Conservation (phyloP, 192 early-diverging fungal species). For the Jimgerdemannia lactiflua region DNA sequence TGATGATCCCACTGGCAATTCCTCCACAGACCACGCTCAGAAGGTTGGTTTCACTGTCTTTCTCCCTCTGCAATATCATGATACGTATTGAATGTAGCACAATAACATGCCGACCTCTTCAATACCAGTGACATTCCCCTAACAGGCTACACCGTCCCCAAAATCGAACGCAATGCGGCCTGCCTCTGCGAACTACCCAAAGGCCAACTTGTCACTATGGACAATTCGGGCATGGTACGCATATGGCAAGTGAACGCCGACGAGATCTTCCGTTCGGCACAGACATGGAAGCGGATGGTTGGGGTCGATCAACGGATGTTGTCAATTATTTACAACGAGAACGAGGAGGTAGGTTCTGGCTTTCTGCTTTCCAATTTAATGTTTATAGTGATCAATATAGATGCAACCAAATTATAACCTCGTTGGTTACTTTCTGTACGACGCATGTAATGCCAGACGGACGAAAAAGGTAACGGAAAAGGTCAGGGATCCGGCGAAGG, state of each 20-base stretch:
- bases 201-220: constrained; percentile 55
- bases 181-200: constrained; percentile 51
- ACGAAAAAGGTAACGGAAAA: constrained; percentile 1
- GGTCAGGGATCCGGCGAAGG: constrained; percentile 21
- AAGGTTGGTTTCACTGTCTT: background rate
- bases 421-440: background rate
- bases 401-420: background rate
- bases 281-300: constrained; percentile 61
- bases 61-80: background rate
- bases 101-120: background rate
- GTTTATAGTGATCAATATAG: constrained; percentile 1
- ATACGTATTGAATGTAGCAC: background rate
- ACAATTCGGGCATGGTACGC: constrained; percentile 51
- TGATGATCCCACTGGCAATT: constrained; percentile 46
- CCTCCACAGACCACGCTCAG: constrained; percentile 4
- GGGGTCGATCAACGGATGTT: constrained; percentile 52
- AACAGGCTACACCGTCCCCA: constrained; percentile 36
- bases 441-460: background rate
- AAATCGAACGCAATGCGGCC: constrained; percentile 43
- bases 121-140: constrained; percentile 17
- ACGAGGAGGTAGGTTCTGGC: constrained; percentile 24
- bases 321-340: constrained; percentile 53
- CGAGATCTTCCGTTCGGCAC: constrained; percentile 46
- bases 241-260: constrained; percentile 58
- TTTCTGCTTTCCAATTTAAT: background rate